Base-by-base conservation (phyloP, 2,329 filamentous ascomycete genomes). In the Fusarium falciforme region DNA sequence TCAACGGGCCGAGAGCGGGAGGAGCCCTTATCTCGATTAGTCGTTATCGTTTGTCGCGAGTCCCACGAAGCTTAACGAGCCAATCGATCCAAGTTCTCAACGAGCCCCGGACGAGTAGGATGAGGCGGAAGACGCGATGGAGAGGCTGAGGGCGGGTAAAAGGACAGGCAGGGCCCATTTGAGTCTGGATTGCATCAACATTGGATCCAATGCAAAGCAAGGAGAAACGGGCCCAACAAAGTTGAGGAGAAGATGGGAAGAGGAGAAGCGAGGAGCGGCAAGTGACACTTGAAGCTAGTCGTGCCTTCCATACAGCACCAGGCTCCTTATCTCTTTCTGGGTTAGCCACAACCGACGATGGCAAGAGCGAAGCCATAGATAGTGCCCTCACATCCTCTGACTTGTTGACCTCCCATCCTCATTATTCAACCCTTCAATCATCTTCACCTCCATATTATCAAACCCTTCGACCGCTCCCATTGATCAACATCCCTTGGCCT, bases 141-240 rank as follows among this genome's bases (percentile, higher is more conserved):
- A 68, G 60, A 70, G 59, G 72, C 67, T 47, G 25, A 67, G 61
- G 35, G 47, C 62, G 12, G 58, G 58, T 17, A 60, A 74, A 68
- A 68, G 65, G 66, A 64, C 66, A 75, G 68, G 58, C 64, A 64
- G 70, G 74, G 72, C 64, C 67, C 57, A 71, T 69, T 59, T 33
- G 57, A 67, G 72, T 75, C 75, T 77, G 67, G 75, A 77, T 75
- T 70, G 64, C 58, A 73, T 54, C 70, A 72, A 68, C 52, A 70
- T 70, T 49, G 44, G 44, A 49, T n/a, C 44, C 44, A 49, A 49
- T 49, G 62, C 66, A 64, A 64, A 42, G 64, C 36, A 59, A 66
- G 61, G 66, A 63, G 44, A 59, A 59, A 61, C 17, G 55, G 57
- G 44, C 62, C 64, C 36, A 58, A 38, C 52, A 22, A 67, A 59